These are phyloP conservation scores for Trametes meyenii DNA, from an alignment of 768 basidiomycete species.

Conservation along the genomic window DNA sequence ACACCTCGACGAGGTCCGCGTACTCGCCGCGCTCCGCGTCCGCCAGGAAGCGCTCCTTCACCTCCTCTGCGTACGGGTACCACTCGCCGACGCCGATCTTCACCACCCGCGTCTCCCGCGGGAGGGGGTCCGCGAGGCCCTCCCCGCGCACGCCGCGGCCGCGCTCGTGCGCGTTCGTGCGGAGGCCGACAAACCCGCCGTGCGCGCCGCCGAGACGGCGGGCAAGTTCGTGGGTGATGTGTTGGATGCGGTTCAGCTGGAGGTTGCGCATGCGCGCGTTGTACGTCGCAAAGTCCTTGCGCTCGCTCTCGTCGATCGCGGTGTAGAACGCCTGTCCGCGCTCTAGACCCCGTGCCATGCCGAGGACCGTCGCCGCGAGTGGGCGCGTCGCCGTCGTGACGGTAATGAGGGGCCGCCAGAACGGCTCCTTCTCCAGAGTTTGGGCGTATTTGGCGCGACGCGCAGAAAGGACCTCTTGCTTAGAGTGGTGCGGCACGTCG, in stretches of 20 bases:
- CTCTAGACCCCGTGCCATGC: slow-evolving; percentile 35
- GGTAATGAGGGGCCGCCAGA: slow-evolving; percentile 46
- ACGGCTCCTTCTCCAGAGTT: slow-evolving; percentile 34
- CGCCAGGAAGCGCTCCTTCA: slow-evolving; percentile 22
- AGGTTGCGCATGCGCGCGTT: slow-evolving; percentile 38
- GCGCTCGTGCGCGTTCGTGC: slow-evolving; percentile 33
- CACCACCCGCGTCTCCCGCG: slow-evolving; percentile 36
- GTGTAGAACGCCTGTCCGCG: slow-evolving; percentile 43
- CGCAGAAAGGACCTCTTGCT: background rate
- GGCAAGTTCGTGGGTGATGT: slow-evolving; percentile 35
- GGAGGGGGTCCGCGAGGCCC: slow-evolving; percentile 37
- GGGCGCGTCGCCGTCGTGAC: slow-evolving; percentile 47
- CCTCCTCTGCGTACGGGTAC: slow-evolving; percentile 32
- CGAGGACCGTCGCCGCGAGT: slow-evolving; percentile 38
- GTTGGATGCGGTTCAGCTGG: slow-evolving; percentile 39
- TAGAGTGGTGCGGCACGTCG: no score
- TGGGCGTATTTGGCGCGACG: slow-evolving; percentile 36
- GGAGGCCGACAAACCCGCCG: slow-evolving; percentile 43
- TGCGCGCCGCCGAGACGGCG: slow-evolving; percentile 37
- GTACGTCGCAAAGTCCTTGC: slow-evolving; percentile 37
- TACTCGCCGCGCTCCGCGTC: slow-evolving; percentile 25
- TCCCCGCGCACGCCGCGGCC: slow-evolving; percentile 44
- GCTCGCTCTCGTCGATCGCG: slow-evolving; percentile 36
- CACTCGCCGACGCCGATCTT: slow-evolving; percentile 41
- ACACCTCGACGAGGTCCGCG: slow-evolving; percentile 31